Base-by-base conservation (phyloP, 129 eudicot species). In the Sambucus nigra region DNA sequence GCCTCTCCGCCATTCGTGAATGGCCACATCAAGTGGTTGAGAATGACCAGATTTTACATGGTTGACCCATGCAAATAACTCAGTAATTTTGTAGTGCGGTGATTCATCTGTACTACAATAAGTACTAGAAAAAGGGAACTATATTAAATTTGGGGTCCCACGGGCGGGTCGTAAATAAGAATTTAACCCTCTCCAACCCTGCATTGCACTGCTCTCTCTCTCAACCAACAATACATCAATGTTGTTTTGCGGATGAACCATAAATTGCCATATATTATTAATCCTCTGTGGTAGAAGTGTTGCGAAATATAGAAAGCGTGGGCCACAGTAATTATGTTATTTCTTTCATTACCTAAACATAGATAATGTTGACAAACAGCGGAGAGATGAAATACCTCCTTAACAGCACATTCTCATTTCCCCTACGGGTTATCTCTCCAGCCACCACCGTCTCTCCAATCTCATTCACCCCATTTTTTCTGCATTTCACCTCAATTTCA, bases 321-420 rank as follows among this genome's bases (percentile, higher is more conserved):
- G 81, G 57, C 87, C 84, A 73, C 61, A 3, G 54, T 56, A 69
- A 64, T 83, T 80, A 83, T 69, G 71, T 48, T 56, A 44, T 51
- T 60, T 66, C 59, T 58, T 60, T 70, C 53, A 28, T 29, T 64
- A 73, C 72, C 84, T 53, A 76, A 67, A 69, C 25, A 13, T 47
- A 68, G 78, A 68, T 48, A 38, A 68, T 58, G 13, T 59, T 40
- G 20, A 69, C 51, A 56, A 61, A 69, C 77, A 81, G 73, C 71
- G 29, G 60, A 66, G 69, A 77, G 64, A 47, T 69, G 60, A 47
- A 29, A 59, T 32, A 51, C 47, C 42, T 23, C 67, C 25, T 7
- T 35, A 2, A 35, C 8, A 15, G 3, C 9, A 35, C 8, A 7
- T 3, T 35, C n/a, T n/a, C n/a, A n/a, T n/a, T n/a, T n/a, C n/a